Evolutionary conservation across 768 basidiomycete genomes (phyloP), one percentile per base, ranked within the genome.

Genomic region (Agaricus sinodeliciosus): DNA sequence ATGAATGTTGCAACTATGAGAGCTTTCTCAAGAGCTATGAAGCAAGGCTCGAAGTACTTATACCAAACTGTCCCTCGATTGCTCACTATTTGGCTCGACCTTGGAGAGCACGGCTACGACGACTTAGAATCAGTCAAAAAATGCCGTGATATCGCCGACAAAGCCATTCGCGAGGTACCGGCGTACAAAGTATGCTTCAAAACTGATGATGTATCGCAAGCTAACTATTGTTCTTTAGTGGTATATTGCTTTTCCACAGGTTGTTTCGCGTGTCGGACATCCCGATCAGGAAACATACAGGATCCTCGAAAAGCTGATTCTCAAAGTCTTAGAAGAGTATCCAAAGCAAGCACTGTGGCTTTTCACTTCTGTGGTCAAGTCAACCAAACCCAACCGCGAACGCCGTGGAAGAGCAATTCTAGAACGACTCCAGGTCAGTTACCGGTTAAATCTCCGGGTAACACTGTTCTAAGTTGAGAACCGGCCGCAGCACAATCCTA

Each of bases 191-290:
- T 83, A 49, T 54, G 71, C 13, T n/a, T 6, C 43, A 34, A 42
- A 28, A 41, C 26, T 47, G 49, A 9, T 3, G 45, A 2, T 48
- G 19, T 41, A 31, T 3, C 16, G 15, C 5, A 27, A 16, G 31
- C 19, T 54, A 39, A 19, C 47, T 9, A 31, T 31, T 49, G 25
- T 41, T 13, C 43, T 48, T 13, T 43, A 98, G 94, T 98, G 95
- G 93, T 88, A 84, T 59, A 94, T 89, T 0, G 94, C 93, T 1
- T 94, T 97, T 57, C 94, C 94, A 3, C 96, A 98, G 73, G 90
- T 98, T 48, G 92, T 94, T 12, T 98, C 95, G 12, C 82, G 96
- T 7, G 85, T 99, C 28, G 87, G 86, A 11, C 90, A 96, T 58
- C 69, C 66, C 3, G 85, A 89, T 60, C 57, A 67, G 9, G 73